phyloP scores from a whole-genome alignment of 2,329 filamentous ascomycete species.

The Aspergillus ruber region DNA sequence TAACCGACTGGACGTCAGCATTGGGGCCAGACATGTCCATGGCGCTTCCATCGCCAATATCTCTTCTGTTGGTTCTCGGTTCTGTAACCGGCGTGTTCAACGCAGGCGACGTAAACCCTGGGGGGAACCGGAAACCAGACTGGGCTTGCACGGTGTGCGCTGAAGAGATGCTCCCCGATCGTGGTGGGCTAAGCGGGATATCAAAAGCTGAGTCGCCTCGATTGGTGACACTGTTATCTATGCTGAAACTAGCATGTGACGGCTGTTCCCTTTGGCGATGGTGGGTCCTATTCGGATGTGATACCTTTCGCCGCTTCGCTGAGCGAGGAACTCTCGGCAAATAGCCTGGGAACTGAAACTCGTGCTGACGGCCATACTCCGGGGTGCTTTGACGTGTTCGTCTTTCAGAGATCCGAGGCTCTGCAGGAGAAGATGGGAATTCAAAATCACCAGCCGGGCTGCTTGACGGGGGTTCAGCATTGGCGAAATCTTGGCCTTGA shows the following conservation, averaged over 20 bases:
- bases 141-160: slow-evolving; percentile 11
- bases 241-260: slow-evolving; percentile 18
- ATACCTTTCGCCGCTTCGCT: slow-evolving; percentile 32
- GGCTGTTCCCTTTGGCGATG: slow-evolving; percentile 5
- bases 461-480: slow-evolving; percentile 25
- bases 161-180: slow-evolving; percentile 29
- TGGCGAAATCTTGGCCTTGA: slow-evolving; percentile 27
- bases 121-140: slow-evolving; percentile 32
- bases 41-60: slow-evolving; percentile 9
- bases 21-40: slow-evolving; percentile 10
- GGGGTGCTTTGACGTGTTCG: neutral
- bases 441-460: slow-evolving; percentile 25
- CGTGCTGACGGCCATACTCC: neutral
- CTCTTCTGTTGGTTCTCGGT: slow-evolving; percentile 12
- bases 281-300: slow-evolving; percentile 11
- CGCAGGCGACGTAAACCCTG: slow-evolving; percentile 24
- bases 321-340: slow-evolving; percentile 4
- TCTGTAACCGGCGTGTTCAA: slow-evolving; percentile 20
- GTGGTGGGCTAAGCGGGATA: slow-evolving; percentile 35
- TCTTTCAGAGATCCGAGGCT: slow-evolving; percentile 2
- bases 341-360: slow-evolving; percentile 1
- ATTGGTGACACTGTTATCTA: slow-evolving; percentile 16
- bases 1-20: slow-evolving; percentile 9
- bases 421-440: slow-evolving; percentile 20
- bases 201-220: slow-evolving; percentile 21